phyloP scores from a whole-genome alignment of 129 eudicot species.

The carrot (Daucus carota) region DH1_v3.0 NC_030381.2:44073501-44074000 shows the following conservation, averaged over 20 bases:
- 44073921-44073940: neutral
- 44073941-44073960: neutral
- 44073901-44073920: neutral
- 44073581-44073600: neutral
- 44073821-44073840: too few relatives aligned
- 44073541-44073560: neutral
- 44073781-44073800: too few relatives aligned
- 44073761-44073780: too few relatives aligned
- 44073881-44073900: neutral
- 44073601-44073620: too few relatives aligned
- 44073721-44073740: too few relatives aligned
- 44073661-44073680: constrained; percentile 55
- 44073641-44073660: constrained; percentile 17
- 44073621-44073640: neutral
- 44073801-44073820: too few relatives aligned
- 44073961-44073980: neutral
- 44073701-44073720: constrained; percentile 9
- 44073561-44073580: neutral
- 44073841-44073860: neutral
- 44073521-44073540: neutral
- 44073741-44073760: too few relatives aligned
- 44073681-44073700: constrained; percentile 60
- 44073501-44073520: too few relatives aligned
- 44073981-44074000: neutral
- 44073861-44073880: neutral